Percentiles rank a stretch among this genome's conserved stretches.
These are phyloP conservation scores for Leavenworthia alabamica DNA, from an alignment of 345 rosid genomes.

Conservation along the genomic window DNA sequence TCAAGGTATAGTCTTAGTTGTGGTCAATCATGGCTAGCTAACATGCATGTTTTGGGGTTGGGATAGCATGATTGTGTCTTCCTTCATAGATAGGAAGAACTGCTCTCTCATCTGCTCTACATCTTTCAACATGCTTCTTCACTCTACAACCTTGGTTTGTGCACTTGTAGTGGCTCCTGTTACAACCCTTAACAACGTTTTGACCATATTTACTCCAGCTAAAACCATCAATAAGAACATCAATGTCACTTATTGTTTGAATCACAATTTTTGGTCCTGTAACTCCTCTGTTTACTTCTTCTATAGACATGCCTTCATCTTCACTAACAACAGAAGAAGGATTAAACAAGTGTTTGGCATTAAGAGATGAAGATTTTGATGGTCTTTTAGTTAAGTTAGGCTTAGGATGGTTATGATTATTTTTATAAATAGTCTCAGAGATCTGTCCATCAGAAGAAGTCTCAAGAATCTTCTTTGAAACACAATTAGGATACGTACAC, in stretches of 20 bases:
- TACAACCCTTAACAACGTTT: constrained; percentile 80
- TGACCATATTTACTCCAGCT: constrained; percentile 99
- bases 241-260: constrained; percentile 92
- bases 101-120: constrained; percentile 72
- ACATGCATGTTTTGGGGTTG: constrained; percentile 5
- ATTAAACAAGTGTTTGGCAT: constrained; percentile 31
- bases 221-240: constrained; percentile 91
- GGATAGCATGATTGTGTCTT: constrained; percentile 91
- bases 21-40: too few species aligned
- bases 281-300: constrained; percentile 73
- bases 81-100: constrained; percentile 99
- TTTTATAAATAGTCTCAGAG: constrained; percentile 92
- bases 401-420: constrained; percentile 88
- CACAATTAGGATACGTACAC: constrained; percentile 84
- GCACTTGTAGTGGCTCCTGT: constrained; percentile 95
- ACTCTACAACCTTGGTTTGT: constrained; percentile 78
- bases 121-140: constrained; percentile 93
- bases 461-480: constrained; percentile 93
- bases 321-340: constrained; percentile 35
- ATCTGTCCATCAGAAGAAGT: constrained; percentile 79
- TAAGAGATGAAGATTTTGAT: constrained; percentile 30
- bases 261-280: constrained; percentile 94
- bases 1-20: too few species aligned
- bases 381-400: constrained; percentile 80
- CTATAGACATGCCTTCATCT: constrained; percentile 74